These are phyloP conservation scores for Ophiocordyceps unilateralis DNA, from an alignment of 2,329 filamentous ascomycete genomes.

Conservation along the genomic window DNA sequence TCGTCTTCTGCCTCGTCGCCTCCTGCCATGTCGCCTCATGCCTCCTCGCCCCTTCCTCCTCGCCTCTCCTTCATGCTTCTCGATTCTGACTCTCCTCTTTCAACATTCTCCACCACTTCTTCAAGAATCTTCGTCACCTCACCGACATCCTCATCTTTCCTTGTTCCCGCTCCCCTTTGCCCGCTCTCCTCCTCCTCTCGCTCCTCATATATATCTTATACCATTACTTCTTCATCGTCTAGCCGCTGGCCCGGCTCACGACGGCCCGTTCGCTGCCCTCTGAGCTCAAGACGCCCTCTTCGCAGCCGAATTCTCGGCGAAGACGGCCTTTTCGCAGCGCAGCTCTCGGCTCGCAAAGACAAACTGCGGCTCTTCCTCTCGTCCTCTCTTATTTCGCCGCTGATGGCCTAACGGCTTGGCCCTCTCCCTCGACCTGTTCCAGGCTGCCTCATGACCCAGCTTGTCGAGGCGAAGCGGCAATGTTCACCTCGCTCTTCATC, in stretches of 20 bases:
- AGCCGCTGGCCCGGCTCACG: neutral
- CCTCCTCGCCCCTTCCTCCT: neutral
- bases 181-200: neutral
- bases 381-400: neutral
- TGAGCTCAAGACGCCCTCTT: too few species aligned
- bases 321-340: neutral
- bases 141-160: neutral
- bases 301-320: neutral
- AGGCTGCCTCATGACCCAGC: neutral
- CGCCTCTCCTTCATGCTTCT: neutral
- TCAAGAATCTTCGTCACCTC: too few species aligned
- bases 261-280: neutral
- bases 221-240: neutral
- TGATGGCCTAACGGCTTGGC: neutral
- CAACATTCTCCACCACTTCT: neutral
- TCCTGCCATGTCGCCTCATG: neutral
- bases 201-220: neutral
- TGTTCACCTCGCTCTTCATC: constrained; percentile 8
- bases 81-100: neutral
- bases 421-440: neutral
- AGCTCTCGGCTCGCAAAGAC: neutral
- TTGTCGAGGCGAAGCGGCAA: neutral
- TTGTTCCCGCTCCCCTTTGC: neutral
- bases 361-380: neutral
- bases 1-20: too few species aligned